Base-by-base conservation (phyloP, 225 moss, liverwort and hornwort species). In the Polytrichum commune region DNA sequence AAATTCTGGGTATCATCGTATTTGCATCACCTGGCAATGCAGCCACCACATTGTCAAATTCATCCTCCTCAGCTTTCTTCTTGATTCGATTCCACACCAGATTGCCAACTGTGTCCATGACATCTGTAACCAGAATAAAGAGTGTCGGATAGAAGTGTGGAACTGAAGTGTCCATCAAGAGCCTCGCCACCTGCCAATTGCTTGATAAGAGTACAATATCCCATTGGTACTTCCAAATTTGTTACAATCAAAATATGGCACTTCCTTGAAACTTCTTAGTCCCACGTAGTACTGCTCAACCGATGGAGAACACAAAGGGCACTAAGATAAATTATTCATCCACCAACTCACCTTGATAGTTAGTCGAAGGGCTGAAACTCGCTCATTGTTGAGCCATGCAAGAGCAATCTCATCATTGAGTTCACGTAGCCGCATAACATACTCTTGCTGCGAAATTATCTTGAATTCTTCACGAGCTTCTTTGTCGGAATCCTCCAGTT, bases 101-200 rank as follows among this genome's bases (percentile, higher is more conserved):
- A 79, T 93, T 95, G 70, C 98, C 98, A 55, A 98, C 98, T 69
- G 98, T 95, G 72, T 98, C 98, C 98, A 98, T 93, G 81, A 98
- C 95, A 78, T 98, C 98, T 70, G 98, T 98, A 72, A 98, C 98
- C 79, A 98, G 79, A 74, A 98, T 95, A 76, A 98, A 98, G 27
- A 98, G 87, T 72, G 93, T 98, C 33, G 98, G 98, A 72, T 98
- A 98, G 73, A 98, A 98, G 83, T 95, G 98, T 74, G 95, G 95
- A 79, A 98, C 98, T 65, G 98, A 98, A 46, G 98, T 87, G 83
- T 98, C 98, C 91, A 91, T 90, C 89, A 98, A 82, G 78, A 95
- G 90, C 84, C 90, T 93, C 87, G 98, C 98, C 69, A 98, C 98
- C 98, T 98, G 84, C 84, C 84, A 30, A 88, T 80, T 86, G 24